These are phyloP conservation scores for Petasospora fabianii DNA, from an alignment of 1,139 yeast genomes.

Conservation along the genomic window DNA sequence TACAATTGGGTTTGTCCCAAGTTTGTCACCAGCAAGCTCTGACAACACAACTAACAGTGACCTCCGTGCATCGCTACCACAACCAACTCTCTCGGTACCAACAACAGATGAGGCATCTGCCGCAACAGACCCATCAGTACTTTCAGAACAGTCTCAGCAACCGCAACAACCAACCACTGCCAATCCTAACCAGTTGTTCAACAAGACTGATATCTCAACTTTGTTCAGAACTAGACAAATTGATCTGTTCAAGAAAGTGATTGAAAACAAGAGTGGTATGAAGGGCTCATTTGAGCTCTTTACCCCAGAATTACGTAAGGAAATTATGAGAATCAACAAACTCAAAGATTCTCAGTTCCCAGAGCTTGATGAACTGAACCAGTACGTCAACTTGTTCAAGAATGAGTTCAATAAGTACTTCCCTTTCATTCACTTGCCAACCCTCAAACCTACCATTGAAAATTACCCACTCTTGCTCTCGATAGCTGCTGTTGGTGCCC, in stretches of 20 bases:
- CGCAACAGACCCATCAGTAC: not conserved
- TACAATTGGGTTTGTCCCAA: conserved; percentile 55
- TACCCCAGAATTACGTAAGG: conserved; percentile 48
- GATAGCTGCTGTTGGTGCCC: conserved; percentile 87
- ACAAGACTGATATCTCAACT: conserved; percentile 40
- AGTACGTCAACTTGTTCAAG: conserved; percentile 66
- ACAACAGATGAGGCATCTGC: conserved; percentile 4
- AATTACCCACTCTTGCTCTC: conserved; percentile 76
- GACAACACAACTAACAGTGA: not conserved
- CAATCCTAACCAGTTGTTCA: conserved; percentile 11
- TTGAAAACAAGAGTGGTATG: conserved; percentile 19
- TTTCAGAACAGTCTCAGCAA: not conserved
- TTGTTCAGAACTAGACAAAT: conserved; percentile 59
- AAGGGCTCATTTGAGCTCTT: conserved; percentile 29
- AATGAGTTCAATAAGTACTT: conserved; percentile 74
- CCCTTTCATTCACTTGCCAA: conserved; percentile 78
- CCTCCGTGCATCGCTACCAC: not conserved
- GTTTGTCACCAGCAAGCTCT: conserved; percentile 21
- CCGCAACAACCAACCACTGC: not conserved
- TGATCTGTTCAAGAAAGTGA: conserved; percentile 48
- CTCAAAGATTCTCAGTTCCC: conserved; percentile 62
- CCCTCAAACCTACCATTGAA: conserved; percentile 54
- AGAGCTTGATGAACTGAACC: conserved; percentile 66
- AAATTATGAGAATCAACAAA: conserved; percentile 50
- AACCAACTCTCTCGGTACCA: conserved; percentile 1